Conservation (phyloP, 2,329 filamentous ascomycete species). For the Plenodomus biglobosus region DNA sequence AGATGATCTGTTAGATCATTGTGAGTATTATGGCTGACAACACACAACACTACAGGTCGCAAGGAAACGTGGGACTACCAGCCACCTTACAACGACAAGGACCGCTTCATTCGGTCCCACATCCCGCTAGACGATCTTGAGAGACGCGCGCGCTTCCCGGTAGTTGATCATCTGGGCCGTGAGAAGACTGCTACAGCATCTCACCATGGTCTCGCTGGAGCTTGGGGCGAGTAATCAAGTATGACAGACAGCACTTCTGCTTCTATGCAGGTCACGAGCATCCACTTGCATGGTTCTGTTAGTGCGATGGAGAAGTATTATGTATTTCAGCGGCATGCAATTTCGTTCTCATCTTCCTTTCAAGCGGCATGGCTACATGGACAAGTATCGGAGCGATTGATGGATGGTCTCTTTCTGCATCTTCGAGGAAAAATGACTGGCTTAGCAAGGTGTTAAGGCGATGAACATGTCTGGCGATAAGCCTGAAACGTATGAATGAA, state of each 20-base stretch:
- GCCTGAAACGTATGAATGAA: no score
- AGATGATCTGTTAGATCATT: conserved; percentile 12
- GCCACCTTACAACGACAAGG: conserved; percentile 68
- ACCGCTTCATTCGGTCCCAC: conserved; percentile 77
- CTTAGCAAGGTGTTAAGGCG: no score
- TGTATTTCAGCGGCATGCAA: not conserved
- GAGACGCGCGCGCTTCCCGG: conserved; percentile 71
- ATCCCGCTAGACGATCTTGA: conserved; percentile 80
- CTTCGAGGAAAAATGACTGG: no score
- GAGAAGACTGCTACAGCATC: conserved; percentile 36
- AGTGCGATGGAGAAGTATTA: no score
- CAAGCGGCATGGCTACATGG: no score
- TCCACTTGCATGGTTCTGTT: no score
- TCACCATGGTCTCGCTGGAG: conserved; percentile 42
- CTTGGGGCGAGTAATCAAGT: conserved; percentile 33
- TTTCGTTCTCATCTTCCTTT: not conserved
- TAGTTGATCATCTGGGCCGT: conserved; percentile 51
- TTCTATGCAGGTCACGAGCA: not conserved
- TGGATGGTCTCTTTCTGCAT: no score
- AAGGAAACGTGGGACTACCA: conserved; percentile 80
- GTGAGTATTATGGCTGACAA: conserved; percentile 6
- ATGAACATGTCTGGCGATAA: no score
- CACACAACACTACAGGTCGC: conserved; percentile 17
- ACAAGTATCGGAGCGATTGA: no score
- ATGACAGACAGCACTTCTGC: not conserved